phyloP scores from a whole-genome alignment of 192 early-diverging fungal genomes.

The Entomortierella chlamydospora region DNA sequence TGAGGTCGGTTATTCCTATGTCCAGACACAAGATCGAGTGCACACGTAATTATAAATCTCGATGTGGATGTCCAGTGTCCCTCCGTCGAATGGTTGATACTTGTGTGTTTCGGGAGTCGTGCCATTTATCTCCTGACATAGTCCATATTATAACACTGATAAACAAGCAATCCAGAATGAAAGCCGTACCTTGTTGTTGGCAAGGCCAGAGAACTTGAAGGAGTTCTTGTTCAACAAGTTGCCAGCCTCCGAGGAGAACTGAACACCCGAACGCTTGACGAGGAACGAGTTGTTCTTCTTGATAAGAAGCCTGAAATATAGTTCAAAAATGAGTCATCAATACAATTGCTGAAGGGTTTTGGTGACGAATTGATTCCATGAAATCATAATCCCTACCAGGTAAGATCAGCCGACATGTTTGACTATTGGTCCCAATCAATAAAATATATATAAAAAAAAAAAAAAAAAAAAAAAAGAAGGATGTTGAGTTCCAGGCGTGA shows the following conservation, averaged over 20 bases:
- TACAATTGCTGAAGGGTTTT: neutral
- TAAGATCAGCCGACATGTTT: constrained; percentile 60
- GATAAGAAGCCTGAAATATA: constrained; percentile 65
- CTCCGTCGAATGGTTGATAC: no score
- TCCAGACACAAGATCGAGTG: no score
- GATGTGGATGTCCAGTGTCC: no score
- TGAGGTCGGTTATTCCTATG: neutral
- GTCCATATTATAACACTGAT: neutral
- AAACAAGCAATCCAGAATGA: neutral
- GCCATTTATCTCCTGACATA: no score
- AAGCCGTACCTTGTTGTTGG: constrained; percentile 74
- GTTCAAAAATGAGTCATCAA: neutral
- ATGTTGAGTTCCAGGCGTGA: neutral
- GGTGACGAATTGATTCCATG: neutral
- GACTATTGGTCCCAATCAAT: constrained; percentile 17
- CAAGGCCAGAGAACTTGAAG: constrained; percentile 85
- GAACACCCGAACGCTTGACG: constrained; percentile 82
- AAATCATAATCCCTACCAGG: constrained; percentile 38
- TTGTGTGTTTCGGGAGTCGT: no score
- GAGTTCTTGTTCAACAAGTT: constrained; percentile 86
- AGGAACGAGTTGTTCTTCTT: constrained; percentile 84
- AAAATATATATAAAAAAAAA: no score
- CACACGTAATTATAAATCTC: no score
- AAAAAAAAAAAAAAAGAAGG: neutral
- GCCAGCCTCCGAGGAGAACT: constrained; percentile 77